Base-by-base conservation (phyloP, 2,329 filamentous ascomycete genomes). In the Chaetomiaceae sp. region DNA sequence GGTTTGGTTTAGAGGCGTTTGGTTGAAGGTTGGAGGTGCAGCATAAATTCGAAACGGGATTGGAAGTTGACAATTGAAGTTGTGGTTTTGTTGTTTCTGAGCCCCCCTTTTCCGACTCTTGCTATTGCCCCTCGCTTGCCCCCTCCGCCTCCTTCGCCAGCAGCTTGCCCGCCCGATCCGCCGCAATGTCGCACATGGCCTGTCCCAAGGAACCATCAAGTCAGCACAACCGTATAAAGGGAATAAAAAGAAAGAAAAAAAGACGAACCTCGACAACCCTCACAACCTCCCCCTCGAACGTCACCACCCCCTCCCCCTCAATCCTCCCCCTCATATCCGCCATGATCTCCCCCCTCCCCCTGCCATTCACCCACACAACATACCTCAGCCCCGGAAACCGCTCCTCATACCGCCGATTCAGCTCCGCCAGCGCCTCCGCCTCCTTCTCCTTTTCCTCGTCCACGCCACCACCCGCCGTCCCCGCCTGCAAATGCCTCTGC, bases 121-220 rank as follows among this genome's bases (percentile, higher is more conserved):
- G 13, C 14, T 17, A 23, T 27, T 42, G 6, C 25, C 5, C 5
- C 38, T 27, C 39, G 3, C 16, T 34, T 2, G 14, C 45, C 37
- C 41, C 55, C 35, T 58, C 52, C 0, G 30, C 44, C 9, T 50
- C 42, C 10, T 57, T 54, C 20, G 47, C 39, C 33, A 56, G 63
- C 34, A 88, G 66, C 67, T 90, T 95, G 27, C 69, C 66, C 1
- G 85, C 88, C 43, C 91, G 79, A 63, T 96, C 89, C 45, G 81
- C 79, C 25, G 91, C 91, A 63, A 96, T 96, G 61, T 90, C 87
- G 63, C 89, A 89, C 88, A 96, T 96, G 35, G 91, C 90, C 86
- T 89, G 25, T 23, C 6, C 9, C n/a, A 12, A 3, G n/a, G n/a
- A n/a, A 27, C 25, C 25, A 6, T 12, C 25, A 27, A 27, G 6